Evolutionary conservation across 192 early-diverging fungal genomes (phyloP).

Genomic region (Gonapodya prolifera): DNA sequence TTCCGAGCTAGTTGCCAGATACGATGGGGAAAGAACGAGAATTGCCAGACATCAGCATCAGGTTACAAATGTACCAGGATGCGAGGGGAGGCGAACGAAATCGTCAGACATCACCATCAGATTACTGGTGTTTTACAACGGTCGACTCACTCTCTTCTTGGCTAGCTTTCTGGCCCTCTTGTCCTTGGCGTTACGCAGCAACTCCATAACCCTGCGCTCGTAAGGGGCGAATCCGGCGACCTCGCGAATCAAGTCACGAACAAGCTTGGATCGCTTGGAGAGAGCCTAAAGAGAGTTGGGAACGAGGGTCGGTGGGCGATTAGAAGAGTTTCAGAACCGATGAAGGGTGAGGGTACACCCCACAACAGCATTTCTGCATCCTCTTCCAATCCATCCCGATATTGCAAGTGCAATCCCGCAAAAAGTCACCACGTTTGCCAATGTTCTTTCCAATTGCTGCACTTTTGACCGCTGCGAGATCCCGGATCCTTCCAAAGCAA

Average conservation of each 20-base stretch:
- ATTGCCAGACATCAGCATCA: not conserved
- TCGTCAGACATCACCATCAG: constrained; percentile 7
- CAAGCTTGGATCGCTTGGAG: constrained; percentile 76
- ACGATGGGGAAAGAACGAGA: not conserved
- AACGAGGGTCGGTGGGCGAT: constrained; percentile 15
- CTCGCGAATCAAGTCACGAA: constrained; percentile 90
- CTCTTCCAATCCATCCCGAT: constrained; percentile 23
- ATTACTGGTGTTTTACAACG: not conserved
- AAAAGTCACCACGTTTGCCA: too few species aligned
- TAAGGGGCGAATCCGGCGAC: constrained; percentile 96
- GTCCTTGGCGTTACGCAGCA: constrained; percentile 99
- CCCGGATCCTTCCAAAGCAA: too few species aligned
- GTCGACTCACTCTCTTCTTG: constrained; percentile 71
- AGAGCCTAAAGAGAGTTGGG: constrained; percentile 21
- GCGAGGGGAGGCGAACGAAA: not conserved
- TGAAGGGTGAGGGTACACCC: not conserved
- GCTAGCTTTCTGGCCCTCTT: constrained; percentile 98
- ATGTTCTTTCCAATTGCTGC: too few species aligned
- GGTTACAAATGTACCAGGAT: too few species aligned
- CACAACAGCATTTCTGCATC: constrained; percentile 1
- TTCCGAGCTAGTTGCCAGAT: constrained; percentile 75
- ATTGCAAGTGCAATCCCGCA: constrained; percentile 18
- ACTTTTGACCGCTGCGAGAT: too few species aligned
- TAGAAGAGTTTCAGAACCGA: constrained; percentile 4
- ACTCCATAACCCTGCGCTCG: constrained; percentile 98